Base-by-base conservation (phyloP, 1,284 basidiomycete species). In the Puccinia novopanici region DNA sequence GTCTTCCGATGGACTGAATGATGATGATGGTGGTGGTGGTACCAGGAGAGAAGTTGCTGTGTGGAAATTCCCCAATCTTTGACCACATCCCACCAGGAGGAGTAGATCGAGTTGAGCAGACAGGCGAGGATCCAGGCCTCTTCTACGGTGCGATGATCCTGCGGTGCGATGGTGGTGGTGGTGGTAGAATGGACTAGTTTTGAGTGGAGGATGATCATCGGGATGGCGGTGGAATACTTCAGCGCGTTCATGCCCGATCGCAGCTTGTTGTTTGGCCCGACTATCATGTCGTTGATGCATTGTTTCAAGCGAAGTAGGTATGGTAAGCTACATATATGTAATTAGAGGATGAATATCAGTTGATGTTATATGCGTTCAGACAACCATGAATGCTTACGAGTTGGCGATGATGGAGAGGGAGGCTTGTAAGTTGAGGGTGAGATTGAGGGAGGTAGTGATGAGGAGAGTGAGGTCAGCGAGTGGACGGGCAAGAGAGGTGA, bases 1-100 rank as follows among this genome's bases (percentile, higher is more conserved):
- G 55, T 15, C 4, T 24, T 24, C 24, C 24, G 54, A 17, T 42
- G 37, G 13, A 10, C 34, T 22, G n/a, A 37, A 45, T 59, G 72
- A 27, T 59, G 52, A 45, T 24, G 24, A 59, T 40, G 72, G 19
- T 45, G 24, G 22, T 45, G 57, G 34, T 30, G 72, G 34, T 45
- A 61, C 34, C n/a, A 61, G 3, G 30, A 10, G 22, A 65, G 12
- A 45, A 63, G 12, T 3, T 37, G 57, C 1, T 98, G 87, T 40
- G 98, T 87, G 61, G 91, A 90, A 67, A 99, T 88, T 0, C 97
- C 97, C 96, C 96, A 99, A 86, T 99, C 97, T 85, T 98, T 94
- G 65, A 93, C 94, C 48, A 99, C 90, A 86, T 99, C 97, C 97
- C 97, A 99, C 93, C 94, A 99, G 86, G 97, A 98, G 8, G 94